phyloP scores from a whole-genome alignment of 768 basidiomycete species.

The Naematelia encephala region DNA sequence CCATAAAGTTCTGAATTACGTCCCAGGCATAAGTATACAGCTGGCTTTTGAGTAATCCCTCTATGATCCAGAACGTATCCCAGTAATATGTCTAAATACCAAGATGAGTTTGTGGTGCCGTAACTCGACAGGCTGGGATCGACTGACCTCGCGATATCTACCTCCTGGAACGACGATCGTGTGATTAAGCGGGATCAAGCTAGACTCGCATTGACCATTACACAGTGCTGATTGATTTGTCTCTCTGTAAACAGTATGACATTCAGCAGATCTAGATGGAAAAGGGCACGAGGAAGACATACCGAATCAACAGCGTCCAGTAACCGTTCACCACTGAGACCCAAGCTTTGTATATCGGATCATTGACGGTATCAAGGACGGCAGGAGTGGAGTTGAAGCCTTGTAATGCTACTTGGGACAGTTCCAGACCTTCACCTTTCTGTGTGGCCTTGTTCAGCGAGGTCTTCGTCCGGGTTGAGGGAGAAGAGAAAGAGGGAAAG shows the following conservation, averaged over 20 bases:
- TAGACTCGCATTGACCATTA: slow-evolving; percentile 65
- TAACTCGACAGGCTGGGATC: no score
- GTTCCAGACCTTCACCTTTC: slow-evolving; percentile 78
- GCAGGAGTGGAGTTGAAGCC: slow-evolving; percentile 64
- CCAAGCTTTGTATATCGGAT: slow-evolving; percentile 68
- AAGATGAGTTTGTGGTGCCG: slow-evolving; percentile 3
- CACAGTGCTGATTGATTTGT: slow-evolving; percentile 73
- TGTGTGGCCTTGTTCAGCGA: no score
- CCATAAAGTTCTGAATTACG: slow-evolving; percentile 91
- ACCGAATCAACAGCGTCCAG: slow-evolving; percentile 72
- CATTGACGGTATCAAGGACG: slow-evolving; percentile 67
- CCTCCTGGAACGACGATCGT: slow-evolving; percentile 86
- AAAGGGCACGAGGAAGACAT: slow-evolving; percentile 4
- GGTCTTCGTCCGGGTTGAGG: neutral
- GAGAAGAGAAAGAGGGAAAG: neutral
- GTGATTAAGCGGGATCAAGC: slow-evolving; percentile 83
- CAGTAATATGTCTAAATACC: slow-evolving; percentile 51
- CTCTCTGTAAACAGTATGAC: slow-evolving; percentile 37
- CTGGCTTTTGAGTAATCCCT: slow-evolving; percentile 78
- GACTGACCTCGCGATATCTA: slow-evolving; percentile 57
- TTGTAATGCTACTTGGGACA: slow-evolving; percentile 62
- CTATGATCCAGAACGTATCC: slow-evolving; percentile 49
- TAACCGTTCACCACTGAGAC: slow-evolving; percentile 75
- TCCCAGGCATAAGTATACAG: slow-evolving; percentile 69
- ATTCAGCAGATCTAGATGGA: neutral